These are phyloP conservation scores for Persicaria tinctoria DNA, from an alignment of 148 eudicot genomes.

Conservation along the genomic window DNA sequence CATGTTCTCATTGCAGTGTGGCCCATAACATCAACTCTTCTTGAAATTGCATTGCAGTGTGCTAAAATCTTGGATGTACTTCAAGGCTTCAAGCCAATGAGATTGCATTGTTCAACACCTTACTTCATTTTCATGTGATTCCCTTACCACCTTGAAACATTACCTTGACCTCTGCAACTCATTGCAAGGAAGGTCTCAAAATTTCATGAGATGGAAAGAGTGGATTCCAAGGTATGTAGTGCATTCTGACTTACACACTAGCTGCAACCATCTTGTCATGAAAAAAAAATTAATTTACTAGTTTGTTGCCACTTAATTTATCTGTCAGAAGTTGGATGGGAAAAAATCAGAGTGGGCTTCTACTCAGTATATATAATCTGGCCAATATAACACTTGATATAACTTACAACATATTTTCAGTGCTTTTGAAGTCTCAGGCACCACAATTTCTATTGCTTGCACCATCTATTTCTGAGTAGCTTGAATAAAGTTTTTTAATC, in stretches of 20 bases:
- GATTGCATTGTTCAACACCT: conserved; percentile 26
- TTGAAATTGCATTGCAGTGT: too few relatives aligned
- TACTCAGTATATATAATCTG: too few relatives aligned
- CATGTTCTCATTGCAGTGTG: not conserved
- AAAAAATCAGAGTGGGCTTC: not conserved
- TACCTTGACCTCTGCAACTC: conserved; percentile 33
- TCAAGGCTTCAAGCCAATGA: conserved; percentile 28
- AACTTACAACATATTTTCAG: too few relatives aligned
- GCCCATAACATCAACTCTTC: too few relatives aligned
- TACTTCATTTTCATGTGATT: conserved; percentile 28
- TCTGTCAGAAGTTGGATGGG: not conserved
- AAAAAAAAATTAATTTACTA: not conserved
- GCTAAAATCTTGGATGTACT: conserved; percentile 37
- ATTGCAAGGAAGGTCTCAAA: conserved; percentile 21
- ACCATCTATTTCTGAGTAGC: not conserved
- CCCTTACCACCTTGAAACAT: conserved; percentile 26
- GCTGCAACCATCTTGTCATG: not conserved
- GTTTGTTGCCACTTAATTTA: not conserved
- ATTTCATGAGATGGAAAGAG: conserved; percentile 14
- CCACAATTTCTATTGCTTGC: not conserved
- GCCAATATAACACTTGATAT: too few relatives aligned
- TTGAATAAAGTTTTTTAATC: not conserved
- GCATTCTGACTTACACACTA: not conserved
- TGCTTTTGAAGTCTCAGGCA: not conserved
- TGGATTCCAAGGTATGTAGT: conserved; percentile 23